Evolutionary conservation across 2,329 filamentous ascomycete species (phyloP), one percentile per base, ranked within the genome.

Genomic region (Botrytis medusae): DNA sequence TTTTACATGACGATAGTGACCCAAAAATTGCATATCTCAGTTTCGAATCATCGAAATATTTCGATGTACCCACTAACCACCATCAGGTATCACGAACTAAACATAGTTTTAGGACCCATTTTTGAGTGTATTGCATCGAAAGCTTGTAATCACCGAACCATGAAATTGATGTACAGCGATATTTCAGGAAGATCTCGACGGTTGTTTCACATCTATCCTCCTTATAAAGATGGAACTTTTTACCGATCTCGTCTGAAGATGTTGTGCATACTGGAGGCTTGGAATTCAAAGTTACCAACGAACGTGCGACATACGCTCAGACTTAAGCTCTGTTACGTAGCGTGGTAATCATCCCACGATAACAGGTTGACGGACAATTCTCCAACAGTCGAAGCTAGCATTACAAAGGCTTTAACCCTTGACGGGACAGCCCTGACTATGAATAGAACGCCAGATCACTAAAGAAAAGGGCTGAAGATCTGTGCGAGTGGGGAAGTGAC

Each of bases 381-480:
- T 63, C 37, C 32, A 37, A 63, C 32, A 40, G 54, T 22, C 2
- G 16, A 51, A 29, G 69, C 40, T 71, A 63, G 44, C 18, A 29
- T 29, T 22, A 37, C n/a, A 71, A 37, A 63, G 9, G 29, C 69
- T 40, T 40, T n/a, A 40, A 32, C 8, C 29, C 16, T 40, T 29
- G 34, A 68, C 25, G 34, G 25, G 46, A 54, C 25, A 54, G 64
- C 34, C 25, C 25, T 57, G 48, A 37, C 46, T 18, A 42, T 42
- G 22, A 68, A 68, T 68, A 68, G 37, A 69, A 60, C 20, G 18
- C 4, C n/a, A 0, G 32, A 20, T 61, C 14, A 29, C 20, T 32
- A 40, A 57, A 40, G n/a, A 34, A 51, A 65, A 54, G 46, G 67
- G 54, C 54, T 61, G 67, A 69, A 61, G 54, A 18, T 69, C n/a